Conservation (phyloP, 257 asterid genomes). For the Lithospermum erythrorhizon region DNA sequence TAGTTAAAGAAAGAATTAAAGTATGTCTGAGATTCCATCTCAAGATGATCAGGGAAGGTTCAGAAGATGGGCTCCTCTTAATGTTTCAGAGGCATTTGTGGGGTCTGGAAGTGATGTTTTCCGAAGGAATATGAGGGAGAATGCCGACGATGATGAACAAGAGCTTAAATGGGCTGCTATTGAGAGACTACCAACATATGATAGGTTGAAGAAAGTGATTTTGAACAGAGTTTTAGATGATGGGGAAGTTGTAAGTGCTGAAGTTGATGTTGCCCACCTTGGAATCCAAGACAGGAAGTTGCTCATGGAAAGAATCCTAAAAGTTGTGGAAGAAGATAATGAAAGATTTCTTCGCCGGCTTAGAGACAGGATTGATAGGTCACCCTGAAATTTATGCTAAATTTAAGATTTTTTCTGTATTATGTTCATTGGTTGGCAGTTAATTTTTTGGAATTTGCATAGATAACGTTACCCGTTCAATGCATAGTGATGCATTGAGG, state of each 20-base stretch:
- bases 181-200: slow-evolving; percentile 38
- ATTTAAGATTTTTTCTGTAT: neutral
- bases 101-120: slow-evolving; percentile 1
- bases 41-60: neutral
- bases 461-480: neutral
- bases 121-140: neutral
- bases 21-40: neutral
- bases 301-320: slow-evolving; percentile 12
- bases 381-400: neutral
- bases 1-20: no score
- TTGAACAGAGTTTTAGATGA: slow-evolving; percentile 16
- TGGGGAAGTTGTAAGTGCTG: slow-evolving; percentile 14
- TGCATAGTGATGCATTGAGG: neutral
- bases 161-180: slow-evolving; percentile 38
- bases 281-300: slow-evolving; percentile 11
- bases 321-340: slow-evolving; percentile 22
- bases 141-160: slow-evolving; percentile 27
- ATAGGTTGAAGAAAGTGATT: slow-evolving; percentile 17
- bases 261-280: slow-evolving; percentile 22
- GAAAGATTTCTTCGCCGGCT: slow-evolving; percentile 25
- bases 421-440: neutral
- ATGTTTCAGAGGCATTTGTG: neutral
- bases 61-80: neutral
- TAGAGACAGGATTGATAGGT: slow-evolving; percentile 20
- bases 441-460: neutral